Evolutionary conservation across 78 protist genomes (phyloP), one percentile per base, ranked within the genome.

Genomic region (Corallochytrium limacisporum): DNA sequence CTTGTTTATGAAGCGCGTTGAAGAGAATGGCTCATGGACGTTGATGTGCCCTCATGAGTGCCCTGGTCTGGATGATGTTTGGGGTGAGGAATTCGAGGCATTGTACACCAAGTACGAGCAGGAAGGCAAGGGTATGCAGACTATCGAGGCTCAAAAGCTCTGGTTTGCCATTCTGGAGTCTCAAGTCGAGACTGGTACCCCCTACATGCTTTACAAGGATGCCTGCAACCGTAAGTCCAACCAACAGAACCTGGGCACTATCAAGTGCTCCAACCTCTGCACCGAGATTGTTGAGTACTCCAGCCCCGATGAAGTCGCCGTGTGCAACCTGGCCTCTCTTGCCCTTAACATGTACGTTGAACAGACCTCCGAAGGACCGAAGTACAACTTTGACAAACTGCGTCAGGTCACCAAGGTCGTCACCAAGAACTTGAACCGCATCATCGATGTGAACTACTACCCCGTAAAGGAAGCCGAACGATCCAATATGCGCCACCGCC

Each of bases 111-210:
- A 62, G 75, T 67, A 61, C 74, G 67, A 57, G 78, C 6, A 50
- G 56, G 83, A 75, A 66, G 97, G 92, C 26, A 32, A 59, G 0
- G 79, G 79, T 6, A 36, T 81, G 42, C 54, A 65, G 63, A 38
- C 35, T 8, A 43, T 92, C n/a, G 36, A 26, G 24, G 99, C 99
- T 8, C 96, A 88, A 61, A 79, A 79, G 74, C 85, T 95, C 40
- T 95, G 99, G 99, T 83, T 79, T 37, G 77, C 94, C 38, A 89
- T 95, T 55, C 47, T 95, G 32, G 94, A 92, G 48, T 26, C 96
- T 2, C 99, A 95, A 85, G 75, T 79, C 39, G 99, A 95, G 82
- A 95, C 97, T 5, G 99, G 99, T 36, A 91, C 92, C 6, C 99
- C 99, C 24, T 95, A 83, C 86, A 72, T 95, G 71, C 78, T 95